Conservation (phyloP, 345 rosid species). For the Salix brachista region DNA sequence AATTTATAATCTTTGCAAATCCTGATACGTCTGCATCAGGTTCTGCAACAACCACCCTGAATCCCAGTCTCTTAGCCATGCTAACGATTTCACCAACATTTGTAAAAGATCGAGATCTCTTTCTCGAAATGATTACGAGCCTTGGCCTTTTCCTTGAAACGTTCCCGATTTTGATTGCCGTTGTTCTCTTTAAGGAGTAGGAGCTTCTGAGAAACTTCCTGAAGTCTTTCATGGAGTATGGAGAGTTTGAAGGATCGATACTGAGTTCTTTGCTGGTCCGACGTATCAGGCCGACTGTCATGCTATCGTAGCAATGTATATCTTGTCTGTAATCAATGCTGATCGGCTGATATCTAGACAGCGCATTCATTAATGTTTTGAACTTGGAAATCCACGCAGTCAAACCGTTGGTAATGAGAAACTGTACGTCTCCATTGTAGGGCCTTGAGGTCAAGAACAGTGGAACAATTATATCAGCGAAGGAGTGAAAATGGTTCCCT, state of each 20-base stretch:
- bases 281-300: constrained; percentile 59
- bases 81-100: constrained; percentile 41
- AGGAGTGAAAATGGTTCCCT: constrained; percentile 75
- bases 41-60: constrained; percentile 48
- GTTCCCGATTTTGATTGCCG: constrained; percentile 21
- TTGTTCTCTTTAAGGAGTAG: constrained; percentile 39
- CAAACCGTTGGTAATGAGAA: constrained; percentile 50
- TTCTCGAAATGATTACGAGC: constrained; percentile 54
- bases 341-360: constrained; percentile 51
- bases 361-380: constrained; percentile 26
- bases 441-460: constrained; percentile 50
- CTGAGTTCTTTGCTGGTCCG: constrained; percentile 44
- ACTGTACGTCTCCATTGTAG: constrained; percentile 57
- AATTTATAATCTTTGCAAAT: constrained; percentile 49
- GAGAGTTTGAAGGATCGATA: constrained; percentile 50
- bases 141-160: constrained; percentile 35
- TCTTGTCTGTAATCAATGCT: constrained; percentile 49
- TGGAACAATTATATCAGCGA: constrained; percentile 69
- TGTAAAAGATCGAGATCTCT: constrained; percentile 47
- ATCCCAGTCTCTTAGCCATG: constrained; percentile 47
- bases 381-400: constrained; percentile 53
- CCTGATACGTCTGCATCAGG: constrained; percentile 40
- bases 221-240: constrained; percentile 59
- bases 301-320: constrained; percentile 52
- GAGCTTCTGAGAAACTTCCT: constrained; percentile 48